phyloP scores from a whole-genome alignment of 768 basidiomycete genomes.

The Pleurotus djamor region DNA sequence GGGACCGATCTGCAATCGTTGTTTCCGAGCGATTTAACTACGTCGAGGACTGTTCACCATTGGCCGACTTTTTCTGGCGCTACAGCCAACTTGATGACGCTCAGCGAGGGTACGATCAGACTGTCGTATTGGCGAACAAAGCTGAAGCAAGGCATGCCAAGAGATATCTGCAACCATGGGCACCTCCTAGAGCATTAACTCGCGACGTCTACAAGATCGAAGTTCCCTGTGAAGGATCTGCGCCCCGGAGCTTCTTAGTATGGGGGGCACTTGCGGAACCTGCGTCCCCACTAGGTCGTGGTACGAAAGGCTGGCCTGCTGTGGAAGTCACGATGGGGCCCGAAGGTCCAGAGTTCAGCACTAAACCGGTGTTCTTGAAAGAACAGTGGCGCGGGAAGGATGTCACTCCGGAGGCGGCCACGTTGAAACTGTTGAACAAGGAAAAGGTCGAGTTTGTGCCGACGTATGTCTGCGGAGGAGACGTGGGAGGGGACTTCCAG shows the following conservation, averaged over 20 bases:
- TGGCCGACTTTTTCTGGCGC: slow-evolving; percentile 22
- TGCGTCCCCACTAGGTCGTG: slow-evolving; percentile 11
- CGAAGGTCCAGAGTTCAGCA: not conserved
- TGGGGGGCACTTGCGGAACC: not conserved
- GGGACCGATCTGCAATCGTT: slow-evolving; percentile 28
- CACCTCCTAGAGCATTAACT: not conserved
- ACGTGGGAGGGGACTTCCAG: slow-evolving; percentile 20
- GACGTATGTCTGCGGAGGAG: slow-evolving; percentile 21
- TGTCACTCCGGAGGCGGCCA: slow-evolving; percentile 14
- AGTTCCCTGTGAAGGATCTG: not conserved
- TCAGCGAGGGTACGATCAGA: not conserved
- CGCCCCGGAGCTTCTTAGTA: not conserved
- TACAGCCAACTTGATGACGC: slow-evolving; percentile 8
- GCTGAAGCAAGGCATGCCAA: not conserved
- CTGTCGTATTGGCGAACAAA: not conserved
- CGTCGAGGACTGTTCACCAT: not conserved
- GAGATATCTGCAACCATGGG: not conserved
- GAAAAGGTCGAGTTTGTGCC: slow-evolving; percentile 19
- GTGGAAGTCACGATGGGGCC: slow-evolving; percentile 11
- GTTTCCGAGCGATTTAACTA: slow-evolving; percentile 23
- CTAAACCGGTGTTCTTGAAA: slow-evolving; percentile 19
- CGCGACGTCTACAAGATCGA: not conserved
- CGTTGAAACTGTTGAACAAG: slow-evolving; percentile 12
- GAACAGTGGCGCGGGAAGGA: slow-evolving; percentile 20
- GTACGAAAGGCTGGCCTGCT: slow-evolving; percentile 15